Evolutionary conservation across 805 yeast genomes (phyloP).

Genomic region (Suhomyces faveliae): DNA sequence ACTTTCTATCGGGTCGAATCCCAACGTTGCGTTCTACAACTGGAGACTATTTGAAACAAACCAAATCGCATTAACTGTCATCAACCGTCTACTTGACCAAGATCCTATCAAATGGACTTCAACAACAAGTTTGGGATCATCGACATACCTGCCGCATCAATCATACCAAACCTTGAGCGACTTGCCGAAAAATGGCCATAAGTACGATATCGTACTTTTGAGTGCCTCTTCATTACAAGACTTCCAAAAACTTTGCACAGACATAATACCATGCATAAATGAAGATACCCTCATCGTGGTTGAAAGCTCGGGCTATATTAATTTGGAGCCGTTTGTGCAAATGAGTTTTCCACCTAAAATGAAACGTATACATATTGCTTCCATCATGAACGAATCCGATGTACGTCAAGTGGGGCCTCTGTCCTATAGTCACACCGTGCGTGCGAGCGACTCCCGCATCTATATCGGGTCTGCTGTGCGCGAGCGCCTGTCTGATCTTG

Average conservation of each 20-base stretch:
- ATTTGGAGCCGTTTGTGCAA: conserved; percentile 66
- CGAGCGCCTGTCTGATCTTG: conserved; percentile 2
- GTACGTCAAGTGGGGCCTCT: conserved; percentile 35
- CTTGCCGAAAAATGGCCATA: conserved; percentile 14
- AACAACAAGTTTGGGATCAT: conserved; percentile 10
- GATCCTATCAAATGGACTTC: conserved; percentile 19
- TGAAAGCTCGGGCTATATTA: conserved; percentile 71
- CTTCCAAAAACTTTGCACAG: conserved; percentile 30
- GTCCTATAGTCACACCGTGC: conserved; percentile 31
- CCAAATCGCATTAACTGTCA: conserved; percentile 34
- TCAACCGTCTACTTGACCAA: conserved; percentile 25
- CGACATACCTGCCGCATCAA: conserved; percentile 16
- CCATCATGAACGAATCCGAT: conserved; percentile 64
- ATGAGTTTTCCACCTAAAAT: conserved; percentile 36
- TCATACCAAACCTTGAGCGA: conserved; percentile 12
- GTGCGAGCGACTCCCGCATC: conserved; percentile 44
- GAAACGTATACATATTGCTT: conserved; percentile 39
- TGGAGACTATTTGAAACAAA: conserved; percentile 54
- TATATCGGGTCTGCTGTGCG: conserved; percentile 34
- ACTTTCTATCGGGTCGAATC: conserved; percentile 50
- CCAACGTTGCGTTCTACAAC: conserved; percentile 57
- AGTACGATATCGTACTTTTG: conserved; percentile 36
- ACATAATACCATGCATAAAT: conserved; percentile 25
- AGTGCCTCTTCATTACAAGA: conserved; percentile 38
- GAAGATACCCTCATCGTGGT: conserved; percentile 53